phyloP scores from a whole-genome alignment of 192 early-diverging fungal species.

The Umbelopsis sp. region DNA sequence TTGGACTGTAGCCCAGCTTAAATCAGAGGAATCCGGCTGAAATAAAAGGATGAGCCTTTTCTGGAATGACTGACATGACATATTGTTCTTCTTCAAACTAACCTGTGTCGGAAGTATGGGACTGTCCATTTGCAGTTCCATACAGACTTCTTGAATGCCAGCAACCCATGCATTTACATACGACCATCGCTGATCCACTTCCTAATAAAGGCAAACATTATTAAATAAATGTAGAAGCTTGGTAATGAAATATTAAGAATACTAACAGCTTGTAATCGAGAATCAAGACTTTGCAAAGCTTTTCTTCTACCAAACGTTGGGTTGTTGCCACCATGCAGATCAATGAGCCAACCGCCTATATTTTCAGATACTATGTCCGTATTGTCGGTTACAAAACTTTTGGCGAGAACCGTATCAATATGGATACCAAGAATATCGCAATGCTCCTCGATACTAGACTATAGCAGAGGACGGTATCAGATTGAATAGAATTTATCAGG shows the following conservation, averaged over 20 bases:
- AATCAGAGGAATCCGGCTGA: constrained; percentile 3
- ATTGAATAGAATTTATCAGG: constrained; percentile 5
- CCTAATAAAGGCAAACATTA: constrained; percentile 18
- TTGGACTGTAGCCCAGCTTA: constrained; percentile 37
- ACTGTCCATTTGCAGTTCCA: constrained; percentile 15
- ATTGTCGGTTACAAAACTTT: constrained; percentile 18
- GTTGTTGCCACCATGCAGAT: constrained; percentile 5
- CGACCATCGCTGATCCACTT: constrained; percentile 23
- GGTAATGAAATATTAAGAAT: neutral
- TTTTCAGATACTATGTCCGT: neutral
- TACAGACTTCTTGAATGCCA: constrained; percentile 6
- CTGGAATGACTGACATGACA: neutral
- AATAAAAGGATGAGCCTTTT: neutral
- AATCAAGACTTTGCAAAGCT: constrained; percentile 17
- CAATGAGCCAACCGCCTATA: neutral
- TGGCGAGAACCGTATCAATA: constrained; percentile 30
- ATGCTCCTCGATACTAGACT: constrained; percentile 32
- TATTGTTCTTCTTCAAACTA: neutral
- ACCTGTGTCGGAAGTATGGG: constrained; percentile 6
- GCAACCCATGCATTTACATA: constrained; percentile 27
- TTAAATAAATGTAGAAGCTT: constrained; percentile 5
- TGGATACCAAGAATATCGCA: constrained; percentile 32
- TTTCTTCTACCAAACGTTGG: constrained; percentile 25
- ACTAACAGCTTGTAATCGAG: constrained; percentile 16
- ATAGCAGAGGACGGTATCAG: neutral